phyloP scores from a whole-genome alignment of 305 asterid species.

The Rubia occidens region DNA sequence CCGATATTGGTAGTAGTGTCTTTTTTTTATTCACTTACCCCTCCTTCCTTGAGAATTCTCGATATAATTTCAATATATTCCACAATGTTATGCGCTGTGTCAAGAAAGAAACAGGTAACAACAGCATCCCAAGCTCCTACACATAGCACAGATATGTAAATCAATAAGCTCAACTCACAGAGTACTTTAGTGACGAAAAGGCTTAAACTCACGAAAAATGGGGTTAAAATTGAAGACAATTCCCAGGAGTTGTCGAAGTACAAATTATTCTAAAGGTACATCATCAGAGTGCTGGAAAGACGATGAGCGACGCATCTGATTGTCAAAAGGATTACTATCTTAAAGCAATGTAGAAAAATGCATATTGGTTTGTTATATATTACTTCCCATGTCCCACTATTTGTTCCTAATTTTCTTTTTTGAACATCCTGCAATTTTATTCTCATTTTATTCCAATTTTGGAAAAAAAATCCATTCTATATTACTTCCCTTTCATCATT shows the following conservation, averaged over 20 bases:
- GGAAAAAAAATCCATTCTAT: not conserved
- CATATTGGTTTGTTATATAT: not conserved
- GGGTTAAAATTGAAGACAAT: not conserved
- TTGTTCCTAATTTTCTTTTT: not conserved
- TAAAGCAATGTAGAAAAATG: not conserved
- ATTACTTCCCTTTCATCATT: not conserved
- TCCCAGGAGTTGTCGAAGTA: not conserved
- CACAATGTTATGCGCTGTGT: slow-evolving; percentile 90
- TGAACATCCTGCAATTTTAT: not conserved
- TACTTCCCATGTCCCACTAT: not conserved
- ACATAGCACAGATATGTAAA: slow-evolving; percentile 10
- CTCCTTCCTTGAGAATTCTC: slow-evolving; percentile 76
- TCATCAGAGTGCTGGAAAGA: not conserved
- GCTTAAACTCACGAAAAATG: not conserved
- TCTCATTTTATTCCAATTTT: not conserved
- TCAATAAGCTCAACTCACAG: not conserved
- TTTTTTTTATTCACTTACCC: slow-evolving; percentile 46
- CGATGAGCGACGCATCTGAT: not conserved
- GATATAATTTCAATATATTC: slow-evolving; percentile 86
- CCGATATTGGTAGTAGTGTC: slow-evolving; percentile 10
- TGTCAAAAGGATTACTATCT: not conserved
- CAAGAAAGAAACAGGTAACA: slow-evolving; percentile 91
- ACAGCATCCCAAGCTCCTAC: slow-evolving; percentile 97
- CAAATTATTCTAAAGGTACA: not conserved
- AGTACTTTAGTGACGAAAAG: not conserved